Evolutionary conservation across 192 early-diverging fungal genomes (phyloP).

Genomic region (Cetraspora pellucida): DNA sequence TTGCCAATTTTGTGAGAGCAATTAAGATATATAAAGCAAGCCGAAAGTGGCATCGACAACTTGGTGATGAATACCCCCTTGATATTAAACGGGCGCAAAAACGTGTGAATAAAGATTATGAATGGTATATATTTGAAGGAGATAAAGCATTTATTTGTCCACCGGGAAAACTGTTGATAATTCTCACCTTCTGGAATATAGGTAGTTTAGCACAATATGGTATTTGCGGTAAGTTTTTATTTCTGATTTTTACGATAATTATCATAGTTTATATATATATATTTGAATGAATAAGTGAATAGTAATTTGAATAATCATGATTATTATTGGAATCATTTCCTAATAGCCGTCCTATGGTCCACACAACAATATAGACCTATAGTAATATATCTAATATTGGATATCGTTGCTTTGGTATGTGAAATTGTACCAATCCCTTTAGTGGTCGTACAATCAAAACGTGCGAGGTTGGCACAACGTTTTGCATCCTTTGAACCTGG

Average conservation of each 20-base stretch:
- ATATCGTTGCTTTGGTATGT: constrained; percentile 12
- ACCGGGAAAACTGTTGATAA: not conserved
- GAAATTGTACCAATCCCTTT: constrained; percentile 18
- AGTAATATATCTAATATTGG: not conserved
- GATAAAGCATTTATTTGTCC: constrained; percentile 16
- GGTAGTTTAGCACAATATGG: constrained; percentile 31
- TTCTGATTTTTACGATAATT: not conserved
- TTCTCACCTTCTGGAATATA: constrained; percentile 28
- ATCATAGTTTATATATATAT: not conserved
- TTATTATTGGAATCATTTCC: not conserved
- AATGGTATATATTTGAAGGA: constrained; percentile 31
- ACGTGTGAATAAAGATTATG: constrained; percentile 24
- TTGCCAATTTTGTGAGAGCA: constrained; percentile 17
- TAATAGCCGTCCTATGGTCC: constrained; percentile 24
- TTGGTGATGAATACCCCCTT: not conserved
- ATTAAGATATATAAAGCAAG: constrained; percentile 25
- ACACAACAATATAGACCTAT: constrained; percentile 11
- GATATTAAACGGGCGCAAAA: constrained; percentile 11
- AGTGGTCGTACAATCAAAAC: constrained; percentile 18
- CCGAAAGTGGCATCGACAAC: not conserved
- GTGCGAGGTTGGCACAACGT: not conserved
- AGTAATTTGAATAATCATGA: not conserved
- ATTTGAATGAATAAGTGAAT: not conserved
- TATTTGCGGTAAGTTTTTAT: constrained; percentile 1
- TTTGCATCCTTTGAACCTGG: not conserved